These are phyloP conservation scores for Mortierella sp. DNA, from an alignment of 371 early-diverging fungal species.

Conservation along the genomic window DNA sequence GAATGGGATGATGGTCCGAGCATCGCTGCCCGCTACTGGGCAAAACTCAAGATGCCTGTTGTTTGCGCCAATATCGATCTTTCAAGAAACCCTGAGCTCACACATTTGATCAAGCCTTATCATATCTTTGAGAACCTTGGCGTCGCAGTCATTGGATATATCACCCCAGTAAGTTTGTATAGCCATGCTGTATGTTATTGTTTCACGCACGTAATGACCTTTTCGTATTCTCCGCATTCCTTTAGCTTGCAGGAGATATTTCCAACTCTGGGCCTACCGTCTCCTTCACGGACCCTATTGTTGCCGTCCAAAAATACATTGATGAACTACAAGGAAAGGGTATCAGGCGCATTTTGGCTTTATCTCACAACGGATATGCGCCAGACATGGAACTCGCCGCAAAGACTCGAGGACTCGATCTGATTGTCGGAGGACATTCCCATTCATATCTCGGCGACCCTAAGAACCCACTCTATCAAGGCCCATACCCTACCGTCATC, in stretches of 20 bases:
- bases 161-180: constrained; percentile 60
- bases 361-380: constrained; percentile 77
- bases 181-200: neutral
- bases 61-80: constrained; percentile 73
- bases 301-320: constrained; percentile 65
- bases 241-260: constrained; percentile 61
- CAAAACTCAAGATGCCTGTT: constrained; percentile 68
- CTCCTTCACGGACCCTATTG: constrained; percentile 60
- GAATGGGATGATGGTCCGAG: constrained; percentile 74
- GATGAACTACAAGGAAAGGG: constrained; percentile 66
- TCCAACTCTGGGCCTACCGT: constrained; percentile 60
- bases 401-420: constrained; percentile 59
- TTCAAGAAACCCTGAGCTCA: constrained; percentile 52
- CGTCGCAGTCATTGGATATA: constrained; percentile 70
- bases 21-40: constrained; percentile 59
- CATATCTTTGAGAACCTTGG: constrained; percentile 67
- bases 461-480: constrained; percentile 41
- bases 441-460: constrained; percentile 71
- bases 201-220: too few species aligned
- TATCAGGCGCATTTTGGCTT: constrained; percentile 68
- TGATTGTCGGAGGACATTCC: constrained; percentile 82
- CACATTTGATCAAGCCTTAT: constrained; percentile 69
- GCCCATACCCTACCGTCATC: constrained; percentile 69
- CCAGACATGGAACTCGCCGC: constrained; percentile 68
- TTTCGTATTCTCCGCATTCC: neutral